These are phyloP conservation scores for Panicum miliaceum DNA, from an alignment of 176 grass and related monocot genomes.

Conservation along the genomic window DNA sequence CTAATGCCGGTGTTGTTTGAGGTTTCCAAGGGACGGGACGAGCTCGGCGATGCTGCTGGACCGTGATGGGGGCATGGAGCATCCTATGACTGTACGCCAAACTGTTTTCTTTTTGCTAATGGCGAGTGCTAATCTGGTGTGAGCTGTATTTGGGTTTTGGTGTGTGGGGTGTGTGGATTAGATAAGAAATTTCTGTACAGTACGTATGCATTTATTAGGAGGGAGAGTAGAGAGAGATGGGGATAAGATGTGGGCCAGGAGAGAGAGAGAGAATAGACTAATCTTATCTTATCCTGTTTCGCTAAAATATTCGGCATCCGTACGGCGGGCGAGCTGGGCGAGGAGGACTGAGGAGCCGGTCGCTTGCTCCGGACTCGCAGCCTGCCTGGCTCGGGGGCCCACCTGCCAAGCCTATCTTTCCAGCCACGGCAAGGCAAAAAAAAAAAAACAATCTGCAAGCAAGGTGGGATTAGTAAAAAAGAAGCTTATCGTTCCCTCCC, in stretches of 20 bases:
- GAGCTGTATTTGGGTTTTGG: background rate
- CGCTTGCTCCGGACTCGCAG: background rate
- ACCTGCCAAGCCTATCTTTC: background rate
- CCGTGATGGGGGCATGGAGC: background rate
- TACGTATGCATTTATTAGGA: background rate
- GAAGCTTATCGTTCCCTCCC: too few species aligned
- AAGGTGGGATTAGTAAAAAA: background rate
- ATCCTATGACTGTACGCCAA: slow-evolving; percentile 38
- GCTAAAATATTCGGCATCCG: background rate
- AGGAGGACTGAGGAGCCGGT: background rate
- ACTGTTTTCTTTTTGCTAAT: background rate
- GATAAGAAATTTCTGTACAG: slow-evolving; percentile 24
- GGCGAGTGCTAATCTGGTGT: slow-evolving; percentile 2
- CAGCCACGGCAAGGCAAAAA: background rate
- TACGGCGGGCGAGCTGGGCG: background rate
- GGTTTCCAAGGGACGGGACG: slow-evolving; percentile 15
- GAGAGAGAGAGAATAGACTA: background rate
- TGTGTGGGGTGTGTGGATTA: slow-evolving; percentile 10
- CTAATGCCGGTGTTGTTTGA: slow-evolving; percentile 5
- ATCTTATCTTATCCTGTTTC: slow-evolving; percentile 43
- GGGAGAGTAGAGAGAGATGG: slow-evolving; percentile 4
- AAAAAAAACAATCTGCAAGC: background rate
- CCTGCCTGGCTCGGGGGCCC: background rate
- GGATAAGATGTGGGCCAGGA: slow-evolving; percentile 35
- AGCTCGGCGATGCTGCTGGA: background rate